Evolutionary conservation across 345 rosid species (phyloP), one percentile per base, ranked within the genome.

Genomic region (Pistacia atlantica): DNA sequence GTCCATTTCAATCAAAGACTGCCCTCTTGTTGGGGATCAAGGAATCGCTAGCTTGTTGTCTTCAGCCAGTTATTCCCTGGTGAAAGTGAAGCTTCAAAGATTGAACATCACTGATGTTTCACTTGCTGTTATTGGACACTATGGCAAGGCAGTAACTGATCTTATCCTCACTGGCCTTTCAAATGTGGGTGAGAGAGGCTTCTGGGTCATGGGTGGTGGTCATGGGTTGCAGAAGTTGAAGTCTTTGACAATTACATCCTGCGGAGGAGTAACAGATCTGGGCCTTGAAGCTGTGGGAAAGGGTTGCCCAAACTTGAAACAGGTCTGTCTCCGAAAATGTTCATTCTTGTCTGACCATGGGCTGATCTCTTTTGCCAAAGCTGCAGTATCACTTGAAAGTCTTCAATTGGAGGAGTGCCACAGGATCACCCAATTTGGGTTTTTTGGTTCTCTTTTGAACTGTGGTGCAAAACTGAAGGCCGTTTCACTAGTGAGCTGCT

Each of bases 151-250:
- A 0, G 68, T 96, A 14, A 84, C 90, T 8, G 95, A 92, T 67
- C 91, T 96, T 65, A 82, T 88, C 57, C 95, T 96, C 37, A 66
- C 80, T 76, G 87, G 75, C 58, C 91, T 96, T 55, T 83, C 84
- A 16, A 82, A 87, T 65, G 94, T 94, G 67, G 87, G 80, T 1
- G 94, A 92, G 86, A 91, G 82, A 83, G 99, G 99, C 31, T 94
- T 97, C 79, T 97, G 99, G 97, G 97, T 94, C 65, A 92, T 97
- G 99, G 96, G 94, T 45, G 91, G 84, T 56, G 97, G 91, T n/a
- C 85, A 87, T 0, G 98, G 95, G 25, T 83, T 97, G 79, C 97
- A 94, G 82, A 92, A 91, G 63, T 76, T 97, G 77, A 88, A 83
- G 69, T 90, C 95, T 64, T 71, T 96, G 1, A 67, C 90, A 22